Evolutionary conservation across 345 rosid genomes (phyloP), one percentile per base, ranked within the genome.

Genomic region (Capsella bursapastoris): DNA sequence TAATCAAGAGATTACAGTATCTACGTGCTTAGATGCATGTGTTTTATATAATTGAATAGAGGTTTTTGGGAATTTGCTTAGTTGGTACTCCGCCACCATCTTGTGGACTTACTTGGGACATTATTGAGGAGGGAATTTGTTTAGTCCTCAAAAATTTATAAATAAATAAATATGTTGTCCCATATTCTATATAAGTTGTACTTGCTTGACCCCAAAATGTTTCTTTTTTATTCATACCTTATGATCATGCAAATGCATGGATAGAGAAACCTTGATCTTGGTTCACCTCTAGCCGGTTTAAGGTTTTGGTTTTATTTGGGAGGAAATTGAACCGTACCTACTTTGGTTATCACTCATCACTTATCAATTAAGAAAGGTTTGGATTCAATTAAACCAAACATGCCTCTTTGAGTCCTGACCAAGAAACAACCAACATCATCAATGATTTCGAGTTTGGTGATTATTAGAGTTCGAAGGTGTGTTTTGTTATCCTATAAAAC

Each of bases 1-100:
- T 64, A 58, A 57, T 71, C 55, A 64, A 47, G 34, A 49, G 52
- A 63, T 25, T 35, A 12, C 52, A 55, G 8, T 38, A 70, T 49
- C 32, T 57, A 29, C 72, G 72, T 77, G 62, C 57, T 49, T 71
- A 53, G 64, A 43, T 43, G 68, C 57, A 78, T 72, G 72, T 78
- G 31, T 57, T n/a, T n/a, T 11, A 27, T 37, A 55, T 43, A 41
- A 57, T 64, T 64, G 4, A 58, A 29, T 60, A 52, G 2, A 9
- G 11, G 11, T 18, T 32, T 52, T 40, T 52, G 41, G 74, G 79
- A 51, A 68, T 74, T 74, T 57, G 66, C 35, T 47, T 65, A 71
- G 76, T 57, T 71, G 72, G 48, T 78, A 66, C 34, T 65, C 27
- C 50, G 27, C 66, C 71, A 57, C 53, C 76, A 57, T 57, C 47